A percentile compares a stretch with the other conserved stretches of the same genome.
These are phyloP conservation scores for Cladosporium sp. DNA, from an alignment of 2,329 filamentous ascomycete genomes.

Conservation along the genomic window DNA sequence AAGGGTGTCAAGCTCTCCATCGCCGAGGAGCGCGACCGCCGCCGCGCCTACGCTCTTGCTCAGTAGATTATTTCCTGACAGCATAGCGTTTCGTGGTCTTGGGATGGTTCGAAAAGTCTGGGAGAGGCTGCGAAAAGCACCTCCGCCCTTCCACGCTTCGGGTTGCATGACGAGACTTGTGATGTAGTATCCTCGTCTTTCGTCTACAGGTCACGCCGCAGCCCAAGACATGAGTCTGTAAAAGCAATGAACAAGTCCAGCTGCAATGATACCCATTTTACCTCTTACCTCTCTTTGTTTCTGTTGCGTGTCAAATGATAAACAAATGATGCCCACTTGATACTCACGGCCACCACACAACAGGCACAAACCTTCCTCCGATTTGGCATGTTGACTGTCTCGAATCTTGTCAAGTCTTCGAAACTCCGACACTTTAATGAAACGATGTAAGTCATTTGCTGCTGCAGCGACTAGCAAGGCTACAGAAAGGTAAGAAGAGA, in stretches of 20 bases:
- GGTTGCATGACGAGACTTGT: conserved; percentile 11
- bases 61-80: conserved; percentile 21
- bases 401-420: too few relatives aligned
- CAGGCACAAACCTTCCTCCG: too few relatives aligned
- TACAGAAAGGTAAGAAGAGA: too few relatives aligned
- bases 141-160: conserved; percentile 10
- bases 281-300: not conserved
- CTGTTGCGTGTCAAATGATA: not conserved
- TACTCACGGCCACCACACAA: too few relatives aligned
- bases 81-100: conserved; percentile 11
- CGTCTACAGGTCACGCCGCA: conserved; percentile 10
- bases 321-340: too few relatives aligned
- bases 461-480: too few relatives aligned
- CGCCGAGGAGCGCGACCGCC: conserved; percentile 97
- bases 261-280: conserved; percentile 14
- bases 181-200: conserved; percentile 3
- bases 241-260: conserved; percentile 14
- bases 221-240: conserved; percentile 13
- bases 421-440: too few relatives aligned
- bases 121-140: conserved; percentile 12
- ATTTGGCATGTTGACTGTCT: too few relatives aligned
- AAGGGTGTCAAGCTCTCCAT: conserved; percentile 99
- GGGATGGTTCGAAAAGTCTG: conserved; percentile 12
- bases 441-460: too few relatives aligned
- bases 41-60: conserved; percentile 66